Conservation (phyloP, 2,329 filamentous ascomycete genomes). For the Alternaria sp. region DNA sequence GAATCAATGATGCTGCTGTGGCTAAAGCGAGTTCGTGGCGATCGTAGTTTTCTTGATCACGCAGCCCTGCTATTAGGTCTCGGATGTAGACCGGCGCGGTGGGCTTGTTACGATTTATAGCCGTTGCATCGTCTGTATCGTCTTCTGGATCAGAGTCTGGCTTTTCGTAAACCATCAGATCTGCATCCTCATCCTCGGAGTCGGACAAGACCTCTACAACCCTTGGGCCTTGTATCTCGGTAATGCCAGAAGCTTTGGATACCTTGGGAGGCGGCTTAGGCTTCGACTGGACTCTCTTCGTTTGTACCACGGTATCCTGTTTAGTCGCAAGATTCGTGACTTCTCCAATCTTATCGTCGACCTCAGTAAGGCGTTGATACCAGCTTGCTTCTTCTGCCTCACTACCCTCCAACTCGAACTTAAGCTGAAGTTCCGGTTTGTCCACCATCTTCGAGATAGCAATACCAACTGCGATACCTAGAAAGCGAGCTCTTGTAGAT, state of each 20-base stretch:
- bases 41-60: conserved; percentile 84
- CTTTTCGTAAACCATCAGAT: conserved; percentile 80
- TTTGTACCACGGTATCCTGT: background rate
- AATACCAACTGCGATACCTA: conserved; percentile 89
- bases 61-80: conserved; percentile 78
- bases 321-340: conserved; percentile 23
- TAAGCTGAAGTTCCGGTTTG: conserved; percentile 71
- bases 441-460: conserved; percentile 70
- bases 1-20: conserved; percentile 79
- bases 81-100: conserved; percentile 89
- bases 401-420: conserved; percentile 84
- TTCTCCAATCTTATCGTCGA: conserved; percentile 68
- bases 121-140: conserved; percentile 88
- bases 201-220: conserved; percentile 62
- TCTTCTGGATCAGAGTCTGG: conserved; percentile 89
- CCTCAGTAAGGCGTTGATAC: conserved; percentile 71
- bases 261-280: conserved; percentile 13
- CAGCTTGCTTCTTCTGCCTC: conserved; percentile 73
- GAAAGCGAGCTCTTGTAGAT: conserved; percentile 75
- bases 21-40: conserved; percentile 79
- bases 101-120: conserved; percentile 82
- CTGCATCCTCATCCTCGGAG: conserved; percentile 59
- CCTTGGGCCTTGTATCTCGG: conserved; percentile 48
- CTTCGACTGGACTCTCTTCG: conserved; percentile 4
- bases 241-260: conserved; percentile 17